Evolutionary conservation across 2,329 filamentous ascomycete species (phyloP), one percentile per base, ranked within the genome.

Genomic region (Pseudonectria foliicola): DNA sequence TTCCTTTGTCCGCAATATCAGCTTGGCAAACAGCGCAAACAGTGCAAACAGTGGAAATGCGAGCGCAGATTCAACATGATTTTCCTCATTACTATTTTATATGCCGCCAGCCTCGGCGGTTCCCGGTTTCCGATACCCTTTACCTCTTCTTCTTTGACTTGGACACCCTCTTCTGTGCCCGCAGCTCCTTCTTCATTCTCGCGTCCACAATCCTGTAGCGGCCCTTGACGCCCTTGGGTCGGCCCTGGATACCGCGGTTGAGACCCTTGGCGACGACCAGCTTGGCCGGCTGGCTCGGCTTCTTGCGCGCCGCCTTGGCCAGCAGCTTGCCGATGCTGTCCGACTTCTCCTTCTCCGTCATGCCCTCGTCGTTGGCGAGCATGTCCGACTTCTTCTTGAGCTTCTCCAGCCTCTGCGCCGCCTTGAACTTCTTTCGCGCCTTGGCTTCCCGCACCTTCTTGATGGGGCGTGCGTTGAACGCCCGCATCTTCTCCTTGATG

Each of bases 371-470:
- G 39, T 88, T 85, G 13, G 81, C 82, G 33, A 98, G 66, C 51
- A 94, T 66, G 26, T 93, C 89, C n/a, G 80, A 86, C 75, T 98
- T 98, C 79, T 93, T 95, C 68, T 88, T 86, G 45, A 98, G 68
- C 68, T 95, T 95, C 73, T 98, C 92, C 21, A 98, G 66, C 38
- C 77, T 75, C 63, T 93, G 85, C 1, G 87, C 90, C 7, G 89
- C 81, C 74, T 93, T 93, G 63, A 95, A 82, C 69, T 95, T 96
- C 80, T 98, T 98, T 40, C 92, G 76, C 25, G 89, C 90, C 65
- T 93, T 89, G 15, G 92, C 92, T 64, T 98, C 92, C 50, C 85
- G 83, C 23, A 98, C 92, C 71, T 98, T 98, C 75, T 98, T 98
- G 76, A 96, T 96, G 1, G 92, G 92, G 23, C 92, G 80, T 7